A percentile compares a stretch with the other conserved stretches of the same genome.
Evolutionary conservation across 495 filamentous ascomycete genomes (phyloP).

Genomic region (Lepidopterella palustris): DNA sequence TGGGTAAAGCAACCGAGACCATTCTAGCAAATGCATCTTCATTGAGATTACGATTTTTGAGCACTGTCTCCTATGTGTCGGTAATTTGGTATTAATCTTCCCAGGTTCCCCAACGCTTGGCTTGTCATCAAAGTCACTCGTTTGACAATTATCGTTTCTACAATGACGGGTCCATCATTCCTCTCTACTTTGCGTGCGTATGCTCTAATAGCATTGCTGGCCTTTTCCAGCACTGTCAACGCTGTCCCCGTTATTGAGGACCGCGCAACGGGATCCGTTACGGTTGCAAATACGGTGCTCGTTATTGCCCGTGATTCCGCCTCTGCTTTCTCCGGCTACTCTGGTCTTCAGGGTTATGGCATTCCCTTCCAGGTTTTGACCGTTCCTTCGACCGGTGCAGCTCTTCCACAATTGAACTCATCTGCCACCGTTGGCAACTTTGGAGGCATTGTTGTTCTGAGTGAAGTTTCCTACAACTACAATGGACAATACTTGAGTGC

Average conservation of each 20-base stretch:
- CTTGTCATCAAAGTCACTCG: constrained; percentile 1
- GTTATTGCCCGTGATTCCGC: constrained; percentile 50
- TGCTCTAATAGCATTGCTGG: constrained; percentile 13
- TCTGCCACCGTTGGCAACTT: constrained; percentile 46
- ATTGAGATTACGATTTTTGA: background rate
- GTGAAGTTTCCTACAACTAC: constrained; percentile 53
- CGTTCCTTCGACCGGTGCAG: constrained; percentile 46
- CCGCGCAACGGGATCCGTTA: constrained; percentile 11
- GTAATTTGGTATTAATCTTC: constrained; percentile 23
- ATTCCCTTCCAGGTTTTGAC: constrained; percentile 52
- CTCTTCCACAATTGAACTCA: constrained; percentile 47
- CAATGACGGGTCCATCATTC: constrained; percentile 19
- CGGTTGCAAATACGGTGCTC: constrained; percentile 43
- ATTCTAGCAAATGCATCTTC: background rate
- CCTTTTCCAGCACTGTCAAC: constrained; percentile 5
- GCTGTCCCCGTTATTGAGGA: constrained; percentile 3
- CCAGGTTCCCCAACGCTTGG: constrained; percentile 18
- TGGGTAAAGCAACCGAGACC: background rate
- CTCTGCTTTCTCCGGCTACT: constrained; percentile 43
- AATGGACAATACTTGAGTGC: constrained; percentile 45
- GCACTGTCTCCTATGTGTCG: background rate
- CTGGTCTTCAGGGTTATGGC: constrained; percentile 54
- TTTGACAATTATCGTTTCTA: background rate
- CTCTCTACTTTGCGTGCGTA: constrained; percentile 11
- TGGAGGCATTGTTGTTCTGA: constrained; percentile 51